Evolutionary conservation across 192 early-diverging fungal genomes (phyloP), one percentile per base, ranked within the genome.

Genomic region (Gigaspora rosea): DNA sequence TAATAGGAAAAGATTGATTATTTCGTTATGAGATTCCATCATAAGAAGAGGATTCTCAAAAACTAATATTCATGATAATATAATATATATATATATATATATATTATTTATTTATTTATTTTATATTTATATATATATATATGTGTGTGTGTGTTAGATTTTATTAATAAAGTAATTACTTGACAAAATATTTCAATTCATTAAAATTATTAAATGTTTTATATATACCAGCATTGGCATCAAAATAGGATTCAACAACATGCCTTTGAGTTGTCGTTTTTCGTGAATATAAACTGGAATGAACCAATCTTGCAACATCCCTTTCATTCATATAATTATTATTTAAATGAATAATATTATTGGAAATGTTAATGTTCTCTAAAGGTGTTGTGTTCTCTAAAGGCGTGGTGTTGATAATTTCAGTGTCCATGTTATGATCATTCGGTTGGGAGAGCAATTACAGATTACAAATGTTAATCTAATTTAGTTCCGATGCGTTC

Each of bases 201-300:
- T 15, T 56, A 52, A 52, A 52, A 52, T 52, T 52, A 52, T 18
- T 56, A 56, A 27, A 51, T 27, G 11, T 27, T 36, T 62, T 41
- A 22, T 16, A 63, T n/a, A 27, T 76, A 76, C 75, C 75, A 65
- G 75, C 75, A 54, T 65, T 54, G 7, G 36, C 36, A 57, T 76
- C 75, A 51, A 46, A 67, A 67, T 56, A 65, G 15, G 32, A 27
- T 10, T 18, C 22, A 50, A 76, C 41, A 35, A 54, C 33, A 56
- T 36, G 12, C 11, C 41, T 50, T 56, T 67, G 62, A 32, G 32
- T 27, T 18, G 32, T 32, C n/a, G 18, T 67, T 66, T 35, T 67
- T 59, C 36, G 32, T 22, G 75, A 76, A 67, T 54, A 76, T 54
- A 76, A 67, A 46, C 12, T 46, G 13, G 10, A 32, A 36, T 76